A percentile compares a stretch with the other conserved stretches of the same genome.
These are phyloP conservation scores for Trypanosoma vivax DNA, from an alignment of 208 protist species.

Conservation along the genomic window DNA sequence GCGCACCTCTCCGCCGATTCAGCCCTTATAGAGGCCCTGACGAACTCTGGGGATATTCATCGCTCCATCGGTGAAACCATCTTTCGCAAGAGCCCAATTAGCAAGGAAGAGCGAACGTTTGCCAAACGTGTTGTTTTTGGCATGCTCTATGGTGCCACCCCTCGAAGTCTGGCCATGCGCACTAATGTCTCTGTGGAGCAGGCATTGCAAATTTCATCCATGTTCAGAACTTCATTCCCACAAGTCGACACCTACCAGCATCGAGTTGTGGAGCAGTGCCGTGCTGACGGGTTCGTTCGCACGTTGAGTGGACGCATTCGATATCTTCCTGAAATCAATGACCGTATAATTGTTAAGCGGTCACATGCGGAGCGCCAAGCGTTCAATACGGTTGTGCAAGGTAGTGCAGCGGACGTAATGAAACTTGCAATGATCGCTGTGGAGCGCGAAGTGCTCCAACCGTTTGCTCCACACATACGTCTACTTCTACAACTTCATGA, in stretches of 20 bases:
- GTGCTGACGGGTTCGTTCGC: conserved; percentile 65
- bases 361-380: conserved; percentile 84
- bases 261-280: conserved; percentile 55
- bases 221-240: conserved; percentile 58
- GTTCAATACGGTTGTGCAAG: conserved; percentile 88
- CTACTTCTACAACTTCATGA: conserved; percentile 65
- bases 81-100: conserved; percentile 64
- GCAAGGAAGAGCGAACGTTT: conserved; percentile 52
- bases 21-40: conserved; percentile 52
- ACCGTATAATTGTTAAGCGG: conserved; percentile 43
- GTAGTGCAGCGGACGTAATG: conserved; percentile 85
- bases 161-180: conserved; percentile 60
- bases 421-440: conserved; percentile 84
- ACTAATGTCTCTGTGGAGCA: conserved; percentile 59
- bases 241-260: conserved; percentile 58
- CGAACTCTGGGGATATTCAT: conserved; percentile 73
- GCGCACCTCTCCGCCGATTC: conserved; percentile 77
- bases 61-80: conserved; percentile 61
- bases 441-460: conserved; percentile 53
- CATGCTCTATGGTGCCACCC: conserved; percentile 77
- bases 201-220: conserved; percentile 43
- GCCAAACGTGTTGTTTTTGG: conserved; percentile 88
- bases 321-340: conserved; percentile 60
- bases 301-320: conserved; percentile 77
- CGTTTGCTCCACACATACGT: conserved; percentile 25